phyloP scores from a whole-genome alignment of 352 stramenopile genomes.

The Phytophthora capsici region DNA sequence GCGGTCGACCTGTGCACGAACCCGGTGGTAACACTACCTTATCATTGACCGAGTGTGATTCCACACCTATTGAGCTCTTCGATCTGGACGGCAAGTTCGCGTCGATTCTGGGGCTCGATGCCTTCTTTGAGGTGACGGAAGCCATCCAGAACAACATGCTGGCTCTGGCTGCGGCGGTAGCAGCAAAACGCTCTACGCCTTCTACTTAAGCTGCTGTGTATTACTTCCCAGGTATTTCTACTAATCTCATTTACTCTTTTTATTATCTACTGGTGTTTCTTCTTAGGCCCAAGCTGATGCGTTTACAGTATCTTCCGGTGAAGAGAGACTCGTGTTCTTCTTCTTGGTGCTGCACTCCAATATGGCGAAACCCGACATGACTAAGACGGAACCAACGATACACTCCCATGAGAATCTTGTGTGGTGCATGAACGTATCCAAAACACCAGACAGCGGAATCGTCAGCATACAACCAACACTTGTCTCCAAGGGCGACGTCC shows the following conservation, averaged over 20 bases:
- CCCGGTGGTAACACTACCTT: conserved; percentile 13
- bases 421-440: conserved; percentile 54
- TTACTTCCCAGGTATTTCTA: conserved; percentile 9
- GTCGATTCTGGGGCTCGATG: conserved; percentile 33
- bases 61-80: conserved; percentile 32
- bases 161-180: conserved; percentile 6
- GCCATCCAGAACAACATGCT: conserved; percentile 41
- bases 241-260: conserved; percentile 16
- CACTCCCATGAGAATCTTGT: conserved; percentile 58
- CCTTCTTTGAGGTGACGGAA: conserved; percentile 44
- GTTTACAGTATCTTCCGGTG: conserved; percentile 4
- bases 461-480: conserved; percentile 70
- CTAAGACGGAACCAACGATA: conserved; percentile 51
- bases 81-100: conserved; percentile 42
- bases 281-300: conserved; percentile 27
- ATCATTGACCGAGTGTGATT: conserved; percentile 29
- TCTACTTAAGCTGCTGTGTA: conserved; percentile 22
- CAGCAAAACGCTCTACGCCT: background rate
- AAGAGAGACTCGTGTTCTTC: background rate
- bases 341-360: conserved; percentile 43
- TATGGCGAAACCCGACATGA: conserved; percentile 61
- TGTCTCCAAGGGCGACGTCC: conserved; percentile 66
- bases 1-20: conserved; percentile 12
- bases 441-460: conserved; percentile 55
- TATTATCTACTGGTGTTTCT: background rate